Percentiles rank a stretch among this genome's conserved stretches.
phyloP scores from a whole-genome alignment of 2,329 filamentous ascomycete genomes.

The Stylonectria norvegica region DNA sequence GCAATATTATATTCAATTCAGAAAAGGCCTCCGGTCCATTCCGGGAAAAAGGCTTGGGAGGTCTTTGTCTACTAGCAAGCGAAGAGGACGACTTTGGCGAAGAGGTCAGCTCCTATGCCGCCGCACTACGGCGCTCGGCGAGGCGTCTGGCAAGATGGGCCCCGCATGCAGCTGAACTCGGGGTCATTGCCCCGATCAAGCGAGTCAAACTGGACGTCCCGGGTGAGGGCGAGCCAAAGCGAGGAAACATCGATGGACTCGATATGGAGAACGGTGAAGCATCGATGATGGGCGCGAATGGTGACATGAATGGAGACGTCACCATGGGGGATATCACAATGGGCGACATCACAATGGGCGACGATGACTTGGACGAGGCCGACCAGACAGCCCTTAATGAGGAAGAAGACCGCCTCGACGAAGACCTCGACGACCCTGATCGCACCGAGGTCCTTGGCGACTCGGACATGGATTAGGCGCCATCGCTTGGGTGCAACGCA shows the following conservation, averaged over 20 bases:
- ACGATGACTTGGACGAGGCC: constrained; percentile 50
- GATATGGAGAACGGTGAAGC: constrained; percentile 30
- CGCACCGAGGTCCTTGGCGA: constrained; percentile 37
- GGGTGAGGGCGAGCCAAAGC: too few species aligned
- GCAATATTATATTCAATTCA: constrained; percentile 29
- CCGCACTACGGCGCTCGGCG: constrained; percentile 60
- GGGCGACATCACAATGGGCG: constrained; percentile 47
- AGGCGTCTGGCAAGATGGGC: constrained; percentile 69
- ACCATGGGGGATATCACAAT: constrained; percentile 28
- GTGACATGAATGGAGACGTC: constrained; percentile 41
- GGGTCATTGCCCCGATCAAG: constrained; percentile 48
- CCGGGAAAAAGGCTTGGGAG: constrained; percentile 58
- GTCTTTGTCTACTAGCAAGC: constrained; percentile 56
- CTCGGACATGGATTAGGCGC: constrained; percentile 32
- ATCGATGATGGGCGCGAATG: constrained; percentile 4
- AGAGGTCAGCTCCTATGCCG: constrained; percentile 63
- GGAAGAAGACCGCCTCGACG: constrained; percentile 45
- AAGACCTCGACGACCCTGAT: constrained; percentile 44
- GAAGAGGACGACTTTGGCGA: constrained; percentile 76
- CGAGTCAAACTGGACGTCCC: constrained; percentile 29
- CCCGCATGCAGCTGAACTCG: constrained; percentile 41
- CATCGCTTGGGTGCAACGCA: too few species aligned
- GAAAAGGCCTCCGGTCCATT: constrained; percentile 39
- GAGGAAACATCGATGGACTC: constrained; percentile 24
- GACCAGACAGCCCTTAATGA: constrained; percentile 36